Evolutionary conservation across 768 basidiomycete genomes (phyloP).

Genomic region (Tulasnella sp.): DNA sequence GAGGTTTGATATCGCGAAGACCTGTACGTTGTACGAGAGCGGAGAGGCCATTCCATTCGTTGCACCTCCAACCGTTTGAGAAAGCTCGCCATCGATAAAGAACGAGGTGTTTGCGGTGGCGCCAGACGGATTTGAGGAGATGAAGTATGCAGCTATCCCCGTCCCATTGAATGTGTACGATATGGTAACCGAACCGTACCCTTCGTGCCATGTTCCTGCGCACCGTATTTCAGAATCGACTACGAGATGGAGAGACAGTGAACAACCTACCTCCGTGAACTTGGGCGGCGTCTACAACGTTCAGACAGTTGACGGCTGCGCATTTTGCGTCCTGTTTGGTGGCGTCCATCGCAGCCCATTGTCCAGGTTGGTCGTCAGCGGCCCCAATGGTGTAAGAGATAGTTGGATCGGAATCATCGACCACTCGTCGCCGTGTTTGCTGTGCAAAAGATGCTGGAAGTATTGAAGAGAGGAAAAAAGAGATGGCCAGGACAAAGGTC

Average conservation of each 20-base stretch:
- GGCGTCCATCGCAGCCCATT: neutral
- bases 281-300: neutral
- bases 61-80: neutral
- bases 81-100: constrained; percentile 1
- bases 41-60: neutral
- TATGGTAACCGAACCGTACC: neutral
- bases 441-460: neutral
- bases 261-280: neutral
- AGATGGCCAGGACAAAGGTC: neutral
- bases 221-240: neutral
- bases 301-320: neutral
- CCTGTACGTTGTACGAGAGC: neutral
- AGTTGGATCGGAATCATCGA: neutral
- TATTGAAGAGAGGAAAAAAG: neutral
- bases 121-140: neutral
- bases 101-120: neutral
- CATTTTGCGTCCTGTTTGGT: neutral
- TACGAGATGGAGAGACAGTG: neutral
- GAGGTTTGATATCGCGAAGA: neutral
- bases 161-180: constrained; percentile 5
- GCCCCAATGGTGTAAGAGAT: neutral
- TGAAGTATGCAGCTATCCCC: neutral
- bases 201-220: constrained; percentile 8
- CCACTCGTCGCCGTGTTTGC: neutral
- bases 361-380: neutral